A percentile compares a stretch with the other conserved stretches of the same genome.
Evolutionary conservation across 2,329 filamentous ascomycete species (phyloP).

Genomic region (Ilyonectria destructans): DNA sequence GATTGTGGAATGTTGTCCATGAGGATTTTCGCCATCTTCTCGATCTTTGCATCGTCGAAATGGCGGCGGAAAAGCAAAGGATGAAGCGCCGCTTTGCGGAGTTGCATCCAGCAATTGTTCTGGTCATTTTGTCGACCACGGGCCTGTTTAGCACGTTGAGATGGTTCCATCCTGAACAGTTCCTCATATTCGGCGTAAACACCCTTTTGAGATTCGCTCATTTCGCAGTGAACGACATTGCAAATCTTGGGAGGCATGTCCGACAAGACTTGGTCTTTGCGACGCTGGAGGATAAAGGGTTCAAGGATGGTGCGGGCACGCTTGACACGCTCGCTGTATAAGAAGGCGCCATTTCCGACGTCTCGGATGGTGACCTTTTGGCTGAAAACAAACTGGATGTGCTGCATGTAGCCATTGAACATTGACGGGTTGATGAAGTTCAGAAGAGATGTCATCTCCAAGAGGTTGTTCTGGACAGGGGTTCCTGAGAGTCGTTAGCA

Average conservation of each 20-base stretch:
- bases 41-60: conserved; percentile 82
- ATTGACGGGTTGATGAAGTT: conserved; percentile 94
- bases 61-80: conserved; percentile 88
- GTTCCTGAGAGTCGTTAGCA: conserved; percentile 77
- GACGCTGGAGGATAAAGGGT: conserved; percentile 93
- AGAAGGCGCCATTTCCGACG: conserved; percentile 83
- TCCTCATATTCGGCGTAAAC: conserved; percentile 80
- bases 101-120: conserved; percentile 87
- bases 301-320: conserved; percentile 93
- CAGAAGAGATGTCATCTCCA: conserved; percentile 91
- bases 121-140: conserved; percentile 66
- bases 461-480: conserved; percentile 93
- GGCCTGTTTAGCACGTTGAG: conserved; percentile 66
- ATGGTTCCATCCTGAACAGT: conserved; percentile 76
- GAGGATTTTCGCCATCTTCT: conserved; percentile 84
- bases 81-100: conserved; percentile 94
- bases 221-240: conserved; percentile 84
- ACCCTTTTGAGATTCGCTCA: conserved; percentile 80
- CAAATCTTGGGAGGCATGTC: conserved; percentile 87
- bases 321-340: conserved; percentile 89
- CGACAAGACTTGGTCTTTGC: conserved; percentile 91
- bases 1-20: conserved; percentile 77
- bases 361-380: conserved; percentile 91
- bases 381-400: conserved; percentile 90
- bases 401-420: conserved; percentile 83